These are phyloP conservation scores for Ophiostoma fasciatum DNA, from an alignment of 2,329 filamentous ascomycete genomes.

Conservation along the genomic window DNA sequence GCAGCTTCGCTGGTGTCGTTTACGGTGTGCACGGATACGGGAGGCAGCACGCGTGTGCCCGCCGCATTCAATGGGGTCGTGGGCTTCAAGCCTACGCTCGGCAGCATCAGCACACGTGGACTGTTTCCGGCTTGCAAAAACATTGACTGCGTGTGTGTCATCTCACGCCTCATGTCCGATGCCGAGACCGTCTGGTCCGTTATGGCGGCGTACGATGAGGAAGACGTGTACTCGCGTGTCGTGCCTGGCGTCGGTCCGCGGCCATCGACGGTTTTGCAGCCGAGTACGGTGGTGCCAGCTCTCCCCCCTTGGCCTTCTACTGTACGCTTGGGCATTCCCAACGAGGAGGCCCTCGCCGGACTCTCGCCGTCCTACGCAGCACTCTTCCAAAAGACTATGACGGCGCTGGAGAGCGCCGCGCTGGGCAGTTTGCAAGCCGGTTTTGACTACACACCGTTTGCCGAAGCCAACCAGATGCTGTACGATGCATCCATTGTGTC, in stretches of 20 bases:
- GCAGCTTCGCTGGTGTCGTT: constrained; percentile 38
- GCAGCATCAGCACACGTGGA: constrained; percentile 30
- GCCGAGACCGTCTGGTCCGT: constrained; percentile 33
- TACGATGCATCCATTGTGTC: background rate
- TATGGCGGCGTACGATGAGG: constrained; percentile 27
- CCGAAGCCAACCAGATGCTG: background rate
- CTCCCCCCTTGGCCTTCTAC: constrained; percentile 17
- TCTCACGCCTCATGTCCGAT: constrained; percentile 20
- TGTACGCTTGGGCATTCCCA: constrained; percentile 12
- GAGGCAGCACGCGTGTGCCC: constrained; percentile 37
- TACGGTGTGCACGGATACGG: constrained; percentile 41
- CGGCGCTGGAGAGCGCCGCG: no score
- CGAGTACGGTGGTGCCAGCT: constrained; percentile 23
- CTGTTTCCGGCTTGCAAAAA: constrained; percentile 15
- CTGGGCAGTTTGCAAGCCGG: no score
- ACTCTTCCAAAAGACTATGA: no score
- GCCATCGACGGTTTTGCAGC: constrained; percentile 31
- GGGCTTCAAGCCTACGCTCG: constrained; percentile 36
- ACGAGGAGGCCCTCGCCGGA: constrained; percentile 23
- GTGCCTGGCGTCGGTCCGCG: constrained; percentile 37
- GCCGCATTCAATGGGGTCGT: constrained; percentile 37
- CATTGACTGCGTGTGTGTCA: constrained; percentile 6
- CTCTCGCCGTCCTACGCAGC: no score
- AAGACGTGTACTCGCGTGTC: constrained; percentile 37
- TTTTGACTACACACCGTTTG: background rate